Conservation (phyloP, 225 moss, liverwort and hornwort species). For the Neckera pumila region DNA sequence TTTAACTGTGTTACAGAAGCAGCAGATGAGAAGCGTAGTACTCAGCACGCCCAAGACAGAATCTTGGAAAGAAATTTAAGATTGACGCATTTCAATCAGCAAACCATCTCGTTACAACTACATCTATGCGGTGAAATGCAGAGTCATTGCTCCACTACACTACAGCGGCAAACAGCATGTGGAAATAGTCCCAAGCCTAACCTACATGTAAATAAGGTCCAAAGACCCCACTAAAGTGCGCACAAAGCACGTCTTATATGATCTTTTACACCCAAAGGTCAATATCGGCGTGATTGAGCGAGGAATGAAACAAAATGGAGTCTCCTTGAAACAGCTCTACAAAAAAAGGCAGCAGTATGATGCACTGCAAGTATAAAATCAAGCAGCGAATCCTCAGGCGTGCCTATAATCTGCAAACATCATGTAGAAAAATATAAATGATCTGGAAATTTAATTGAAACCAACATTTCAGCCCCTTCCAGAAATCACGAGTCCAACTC, state of each 20-base stretch:
- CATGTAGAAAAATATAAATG: neutral
- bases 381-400: neutral
- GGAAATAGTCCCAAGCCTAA: neutral
- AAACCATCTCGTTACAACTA: conserved; percentile 19
- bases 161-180: neutral
- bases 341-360: conserved; percentile 15
- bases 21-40: neutral
- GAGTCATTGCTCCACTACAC: neutral
- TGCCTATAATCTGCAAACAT: conserved; percentile 30
- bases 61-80: neutral
- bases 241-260: conserved; percentile 1
- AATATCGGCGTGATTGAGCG: conserved; percentile 1
- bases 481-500: neutral
- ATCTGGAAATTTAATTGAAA: neutral
- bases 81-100: neutral
- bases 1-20: neutral
- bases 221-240: neutral
- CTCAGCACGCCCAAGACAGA: neutral
- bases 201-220: neutral
- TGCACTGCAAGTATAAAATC: conserved; percentile 5
- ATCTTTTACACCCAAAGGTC: conserved; percentile 3
- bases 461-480: neutral
- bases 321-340: conserved; percentile 15
- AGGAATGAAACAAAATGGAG: neutral
- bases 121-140: neutral